These are phyloP conservation scores for Plantago major DNA, from an alignment of 257 asterid genomes.

Conservation along the genomic window DNA sequence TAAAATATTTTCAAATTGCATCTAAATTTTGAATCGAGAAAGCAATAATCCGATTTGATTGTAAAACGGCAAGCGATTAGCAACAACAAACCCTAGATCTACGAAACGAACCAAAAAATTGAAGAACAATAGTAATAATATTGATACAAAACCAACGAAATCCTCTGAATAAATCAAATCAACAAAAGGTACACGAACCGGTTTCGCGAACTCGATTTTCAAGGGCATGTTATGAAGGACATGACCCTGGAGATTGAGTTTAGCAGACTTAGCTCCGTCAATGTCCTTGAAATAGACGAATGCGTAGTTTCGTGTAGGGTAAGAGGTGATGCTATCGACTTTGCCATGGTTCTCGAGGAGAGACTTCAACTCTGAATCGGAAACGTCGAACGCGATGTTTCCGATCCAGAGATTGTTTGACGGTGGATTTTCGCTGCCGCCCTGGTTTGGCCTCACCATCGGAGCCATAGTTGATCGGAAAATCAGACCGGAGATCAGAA, in stretches of 20 bases:
- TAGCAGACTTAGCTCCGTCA: slow-evolving; percentile 72
- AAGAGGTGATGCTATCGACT: slow-evolving; percentile 62
- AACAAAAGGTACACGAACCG: slow-evolving; percentile 61
- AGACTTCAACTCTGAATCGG: slow-evolving; percentile 59
- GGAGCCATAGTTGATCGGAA: too few relatives aligned
- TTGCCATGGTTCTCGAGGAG: slow-evolving; percentile 57
- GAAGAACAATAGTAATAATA: background rate
- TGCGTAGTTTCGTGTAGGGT: slow-evolving; percentile 72
- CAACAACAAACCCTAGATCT: too few relatives aligned
- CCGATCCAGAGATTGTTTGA: slow-evolving; percentile 91
- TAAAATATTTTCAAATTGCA: too few relatives aligned
- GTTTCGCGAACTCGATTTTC: slow-evolving; percentile 86
- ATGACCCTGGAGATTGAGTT: slow-evolving; percentile 66
- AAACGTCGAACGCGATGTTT: slow-evolving; percentile 56
- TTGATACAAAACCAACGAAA: background rate
- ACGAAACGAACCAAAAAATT: too few relatives aligned
- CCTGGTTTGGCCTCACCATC: too few relatives aligned
- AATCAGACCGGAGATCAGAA: too few relatives aligned
- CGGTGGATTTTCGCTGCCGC: slow-evolving; percentile 45
- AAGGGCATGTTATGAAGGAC: slow-evolving; percentile 51
- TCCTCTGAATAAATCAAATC: slow-evolving; percentile 19
- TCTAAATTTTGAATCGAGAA: too few relatives aligned
- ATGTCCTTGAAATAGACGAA: slow-evolving; percentile 59
- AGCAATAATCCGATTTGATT: too few relatives aligned
- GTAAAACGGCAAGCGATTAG: too few relatives aligned